Base-by-base conservation (phyloP, 2,329 filamentous ascomycete genomes). In the Fusarium paranaense region DNA sequence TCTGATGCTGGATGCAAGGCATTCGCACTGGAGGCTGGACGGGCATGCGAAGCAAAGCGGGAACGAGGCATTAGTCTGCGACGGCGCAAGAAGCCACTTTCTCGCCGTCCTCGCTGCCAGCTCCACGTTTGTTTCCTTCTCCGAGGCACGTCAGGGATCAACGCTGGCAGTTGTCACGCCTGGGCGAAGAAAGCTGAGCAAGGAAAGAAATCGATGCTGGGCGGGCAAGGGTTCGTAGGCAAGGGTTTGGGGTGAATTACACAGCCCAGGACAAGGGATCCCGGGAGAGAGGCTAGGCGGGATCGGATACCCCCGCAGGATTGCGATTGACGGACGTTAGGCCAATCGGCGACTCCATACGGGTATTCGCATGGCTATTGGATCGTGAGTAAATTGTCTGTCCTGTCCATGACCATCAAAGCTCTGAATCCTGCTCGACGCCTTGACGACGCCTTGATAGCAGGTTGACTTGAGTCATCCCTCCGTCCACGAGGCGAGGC, bases 301-400 rank as follows among this genome's bases (percentile, higher is more conserved):
- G 64, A 71, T 71, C 65, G 66, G 66, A 62, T 78, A 70, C 71
- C 75, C 76, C 75, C 72, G 72, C 76, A 75, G 70, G 64, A 74
- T 74, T 77, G 62, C 74, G 76, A 79, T 80, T 79, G 78, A 80
- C 72, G 69, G 76, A 66, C 45, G 57, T 64, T 59, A 69, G 45
- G 70, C 79, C 79, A 81, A 81, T 81, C 60, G 72, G 63, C 38
- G 62, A 60, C 67, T 60, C 62, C 25, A 73, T 61, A 60, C 64
- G 69, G 64, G 56, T 56, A 61, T 65, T 71, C 63, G 63, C 59
- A 64, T 57, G 59, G 52, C 67, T 66, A 81, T 81, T 81, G 79
- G 79, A 64, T 72, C 63, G 52, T 70, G 64, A 63, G 56, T 68
- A 76, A 72, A 76, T 79, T 50, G 25, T 50, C 45, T 50, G 45